Evolutionary conservation across 768 basidiomycete genomes (phyloP).

Genomic region (Naganishia randhawae): DNA sequence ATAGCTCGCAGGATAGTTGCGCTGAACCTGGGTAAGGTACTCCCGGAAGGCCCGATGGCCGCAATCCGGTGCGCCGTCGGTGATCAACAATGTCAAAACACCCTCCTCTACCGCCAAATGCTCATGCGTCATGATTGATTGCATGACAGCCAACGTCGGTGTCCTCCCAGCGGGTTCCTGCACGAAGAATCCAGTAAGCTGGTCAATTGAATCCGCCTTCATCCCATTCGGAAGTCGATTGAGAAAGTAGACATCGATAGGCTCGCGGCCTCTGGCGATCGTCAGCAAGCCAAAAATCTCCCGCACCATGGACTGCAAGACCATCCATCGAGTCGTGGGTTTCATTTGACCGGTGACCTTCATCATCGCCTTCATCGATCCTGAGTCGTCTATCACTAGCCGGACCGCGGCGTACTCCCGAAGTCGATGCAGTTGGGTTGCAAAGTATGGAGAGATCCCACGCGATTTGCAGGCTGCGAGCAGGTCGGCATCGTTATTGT

Average conservation of each 20-base stretch:
- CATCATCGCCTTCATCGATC: constrained; percentile 35
- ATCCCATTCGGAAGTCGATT: constrained; percentile 32
- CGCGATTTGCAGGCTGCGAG: constrained; percentile 30
- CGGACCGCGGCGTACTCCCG: constrained; percentile 33
- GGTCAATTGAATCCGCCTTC: constrained; percentile 29
- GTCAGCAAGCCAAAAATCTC: constrained; percentile 33
- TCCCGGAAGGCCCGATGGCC: constrained; percentile 32
- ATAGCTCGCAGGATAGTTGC: constrained; percentile 33
- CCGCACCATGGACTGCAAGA: constrained; percentile 32
- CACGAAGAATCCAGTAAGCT: constrained; percentile 23
- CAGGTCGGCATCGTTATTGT: constrained; percentile 31
- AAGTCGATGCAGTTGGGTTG: constrained; percentile 31
- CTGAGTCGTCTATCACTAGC: constrained; percentile 32
- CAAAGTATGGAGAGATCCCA: constrained; percentile 34
- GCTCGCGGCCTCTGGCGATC: constrained; percentile 30
- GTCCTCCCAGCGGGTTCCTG: constrained; percentile 26
- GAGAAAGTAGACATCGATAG: constrained; percentile 31
- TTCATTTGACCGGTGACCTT: constrained; percentile 27
- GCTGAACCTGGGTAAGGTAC: constrained; percentile 30
- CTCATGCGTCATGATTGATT: constrained; percentile 32
- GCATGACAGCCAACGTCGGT: constrained; percentile 31
- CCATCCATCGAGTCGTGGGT: constrained; percentile 28
- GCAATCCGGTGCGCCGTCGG: constrained; percentile 36
- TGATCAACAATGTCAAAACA: constrained; percentile 32
- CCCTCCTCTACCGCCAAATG: constrained; percentile 32